Base-by-base conservation (phyloP, 495 filamentous ascomycete species). In the Terfezia claveryi region DNA sequence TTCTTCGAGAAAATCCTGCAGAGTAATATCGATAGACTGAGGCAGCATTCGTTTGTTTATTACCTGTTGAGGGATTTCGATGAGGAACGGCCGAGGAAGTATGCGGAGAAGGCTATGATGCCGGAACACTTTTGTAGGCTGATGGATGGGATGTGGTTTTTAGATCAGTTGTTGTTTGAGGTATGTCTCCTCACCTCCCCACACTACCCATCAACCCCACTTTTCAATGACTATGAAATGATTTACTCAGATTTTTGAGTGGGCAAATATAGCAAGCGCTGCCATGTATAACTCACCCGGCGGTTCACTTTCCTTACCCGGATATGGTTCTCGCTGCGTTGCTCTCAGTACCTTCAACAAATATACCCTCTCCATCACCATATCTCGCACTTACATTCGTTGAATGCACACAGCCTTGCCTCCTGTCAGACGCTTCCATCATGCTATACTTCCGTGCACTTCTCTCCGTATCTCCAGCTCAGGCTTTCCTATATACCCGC, bases 41-140 rank as follows among this genome's bases (percentile, higher is more conserved):
- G 65, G 54, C 62, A 62, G 36, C 53, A 61, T 14, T 57, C 59
- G 5, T 58, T 65, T 46, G 32, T 62, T 2, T 65, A 65, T 51
- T 65, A 65, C 41, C 52, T 65, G 12, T 46, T 65, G 20, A 62
- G 59, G 6, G 63, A 65, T 53, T 63, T 54, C 20, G 61, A 63
- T n/a, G 23, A 36, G 14, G 54, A 20, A 4, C 23, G 23, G 11
- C 5, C 50, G 50, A n/a, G 12, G 12, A 52, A 23, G 20, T 62
- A 62, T 38, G 53, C 60, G 11, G 8, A 49, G 4, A 55, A 53
- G 16, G 54, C 51, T 17, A 36, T 59, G 8, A 62, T 62, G 32
- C 60, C 54, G 27, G 51, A 56, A 10, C 61, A 62, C 32, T 62
- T 62, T 9, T 59, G 60, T 17, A 59, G 36, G 23, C 23, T 62